A percentile compares a stretch with the other conserved stretches of the same genome.
Evolutionary conservation across 73 alveolate species (phyloP).

Genomic region (Tetrahymena thermophila): DNA sequence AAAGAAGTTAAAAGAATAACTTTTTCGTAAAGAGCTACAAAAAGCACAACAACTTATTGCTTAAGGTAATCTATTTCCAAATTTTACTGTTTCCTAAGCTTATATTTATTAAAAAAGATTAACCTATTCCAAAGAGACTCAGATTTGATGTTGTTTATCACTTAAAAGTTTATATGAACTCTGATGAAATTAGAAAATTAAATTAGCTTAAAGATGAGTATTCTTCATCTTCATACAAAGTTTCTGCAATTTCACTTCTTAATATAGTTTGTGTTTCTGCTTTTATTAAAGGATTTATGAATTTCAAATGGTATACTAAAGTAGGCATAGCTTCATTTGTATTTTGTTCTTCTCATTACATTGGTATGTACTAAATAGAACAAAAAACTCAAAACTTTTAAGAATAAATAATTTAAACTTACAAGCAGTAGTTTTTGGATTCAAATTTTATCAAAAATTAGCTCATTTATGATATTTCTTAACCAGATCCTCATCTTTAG

Average conservation of each 20-base stretch:
- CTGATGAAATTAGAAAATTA: neutral
- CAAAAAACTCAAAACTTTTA: neutral
- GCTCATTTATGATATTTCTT: neutral
- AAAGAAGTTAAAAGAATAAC: neutral
- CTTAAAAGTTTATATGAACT: neutral
- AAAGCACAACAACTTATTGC: neutral
- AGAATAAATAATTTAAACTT: neutral
- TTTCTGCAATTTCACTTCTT: neutral
- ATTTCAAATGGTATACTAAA: neutral
- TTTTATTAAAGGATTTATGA: neutral
- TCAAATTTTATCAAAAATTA: neutral
- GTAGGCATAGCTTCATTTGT: neutral
- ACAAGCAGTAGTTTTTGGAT: neutral
- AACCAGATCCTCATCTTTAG: neutral
- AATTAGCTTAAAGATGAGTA: neutral
- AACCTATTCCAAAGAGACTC: neutral
- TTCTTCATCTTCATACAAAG: neutral
- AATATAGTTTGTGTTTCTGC: neutral
- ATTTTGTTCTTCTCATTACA: neutral
- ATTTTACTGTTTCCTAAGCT: neutral
- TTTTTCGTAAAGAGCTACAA: neutral
- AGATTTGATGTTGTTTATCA: neutral
- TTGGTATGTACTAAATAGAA: neutral
- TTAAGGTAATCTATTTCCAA: neutral
- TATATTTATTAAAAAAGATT: neutral